Percentiles rank a stretch among this genome's conserved stretches.
Conservation (phyloP, 192 early-diverging fungal genomes). For the Dissophora ornata region DNA sequence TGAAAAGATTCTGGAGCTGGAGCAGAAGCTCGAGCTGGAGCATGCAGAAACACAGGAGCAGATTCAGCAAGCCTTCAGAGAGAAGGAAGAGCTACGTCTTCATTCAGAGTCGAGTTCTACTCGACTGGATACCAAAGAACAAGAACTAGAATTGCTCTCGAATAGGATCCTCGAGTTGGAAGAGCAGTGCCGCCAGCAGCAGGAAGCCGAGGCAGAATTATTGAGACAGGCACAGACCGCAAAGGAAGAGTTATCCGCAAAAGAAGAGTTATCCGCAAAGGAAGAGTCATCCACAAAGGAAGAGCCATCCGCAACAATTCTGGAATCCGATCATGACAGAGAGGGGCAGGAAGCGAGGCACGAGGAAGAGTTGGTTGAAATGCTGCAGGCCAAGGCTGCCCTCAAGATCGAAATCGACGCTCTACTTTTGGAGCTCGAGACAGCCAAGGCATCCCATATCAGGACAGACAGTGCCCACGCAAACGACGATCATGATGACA, state of each 20-base stretch:
- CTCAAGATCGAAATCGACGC: constrained; percentile 29
- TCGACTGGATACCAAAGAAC: constrained; percentile 10
- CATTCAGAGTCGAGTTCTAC: background rate
- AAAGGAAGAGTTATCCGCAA: background rate
- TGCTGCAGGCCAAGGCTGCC: constrained; percentile 28
- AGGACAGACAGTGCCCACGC: constrained; percentile 10
- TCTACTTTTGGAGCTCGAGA: too few species aligned
- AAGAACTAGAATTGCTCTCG: constrained; percentile 16
- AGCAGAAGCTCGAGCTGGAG: constrained; percentile 31
- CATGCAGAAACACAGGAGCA: constrained; percentile 23
- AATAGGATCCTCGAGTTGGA: constrained; percentile 22
- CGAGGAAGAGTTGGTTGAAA: constrained; percentile 28
- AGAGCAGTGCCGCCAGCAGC: constrained; percentile 12
- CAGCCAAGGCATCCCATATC: constrained; percentile 4
- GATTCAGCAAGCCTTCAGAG: constrained; percentile 23
- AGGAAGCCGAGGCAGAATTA: constrained; percentile 19
- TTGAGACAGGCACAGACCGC: constrained; percentile 1
- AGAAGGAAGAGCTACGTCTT: constrained; percentile 32
- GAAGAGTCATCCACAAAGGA: background rate
- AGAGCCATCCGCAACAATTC: background rate
- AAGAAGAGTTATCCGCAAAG: constrained; percentile 2
- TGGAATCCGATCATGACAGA: constrained; percentile 4
- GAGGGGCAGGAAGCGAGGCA: constrained; percentile 15
- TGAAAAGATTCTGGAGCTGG: constrained; percentile 34
- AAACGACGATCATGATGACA: constrained; percentile 2